Evolutionary conservation across 2,329 filamentous ascomycete species (phyloP).

Genomic region (Ciborinia camelliae): DNA sequence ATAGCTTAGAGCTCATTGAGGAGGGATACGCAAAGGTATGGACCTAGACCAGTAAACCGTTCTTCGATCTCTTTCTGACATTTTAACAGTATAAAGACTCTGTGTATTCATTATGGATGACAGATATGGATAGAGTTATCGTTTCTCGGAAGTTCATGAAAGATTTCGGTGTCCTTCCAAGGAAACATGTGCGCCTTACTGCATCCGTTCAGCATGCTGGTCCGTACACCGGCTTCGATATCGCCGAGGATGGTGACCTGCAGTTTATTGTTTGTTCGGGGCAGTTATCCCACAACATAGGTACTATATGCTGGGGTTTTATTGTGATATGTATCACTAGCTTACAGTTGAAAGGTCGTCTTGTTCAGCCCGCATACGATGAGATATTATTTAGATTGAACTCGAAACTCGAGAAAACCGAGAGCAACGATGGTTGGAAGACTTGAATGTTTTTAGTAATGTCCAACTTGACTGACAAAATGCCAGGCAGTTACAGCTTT

Average conservation of each 20-base stretch:
- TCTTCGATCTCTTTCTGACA: neutral
- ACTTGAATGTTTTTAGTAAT: neutral
- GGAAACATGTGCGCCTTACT: conserved; percentile 6
- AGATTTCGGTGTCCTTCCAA: conserved; percentile 3
- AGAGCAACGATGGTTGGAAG: neutral
- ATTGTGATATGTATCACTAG: neutral
- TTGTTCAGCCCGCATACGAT: neutral
- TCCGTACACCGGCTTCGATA: conserved; percentile 1
- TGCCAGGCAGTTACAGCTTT: neutral
- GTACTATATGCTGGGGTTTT: neutral
- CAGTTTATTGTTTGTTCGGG: conserved; percentile 11
- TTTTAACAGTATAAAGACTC: neutral
- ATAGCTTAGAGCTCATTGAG: conserved; percentile 1
- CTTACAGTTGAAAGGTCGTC: neutral
- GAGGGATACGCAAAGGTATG: neutral
- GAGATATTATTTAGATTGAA: conserved; percentile 1
- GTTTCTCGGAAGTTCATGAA: conserved; percentile 9
- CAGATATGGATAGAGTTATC: conserved; percentile 4
- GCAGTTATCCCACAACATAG: conserved; percentile 8
- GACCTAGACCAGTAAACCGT: neutral
- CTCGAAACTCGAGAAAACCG: neutral
- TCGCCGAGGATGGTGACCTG: conserved; percentile 11
- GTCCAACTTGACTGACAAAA: neutral
- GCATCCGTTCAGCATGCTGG: neutral
- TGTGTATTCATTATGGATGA: conserved; percentile 6